Evolutionary conservation across 2,329 filamentous ascomycete species (phyloP).

Genomic region (Xylariaceae sp.): DNA sequence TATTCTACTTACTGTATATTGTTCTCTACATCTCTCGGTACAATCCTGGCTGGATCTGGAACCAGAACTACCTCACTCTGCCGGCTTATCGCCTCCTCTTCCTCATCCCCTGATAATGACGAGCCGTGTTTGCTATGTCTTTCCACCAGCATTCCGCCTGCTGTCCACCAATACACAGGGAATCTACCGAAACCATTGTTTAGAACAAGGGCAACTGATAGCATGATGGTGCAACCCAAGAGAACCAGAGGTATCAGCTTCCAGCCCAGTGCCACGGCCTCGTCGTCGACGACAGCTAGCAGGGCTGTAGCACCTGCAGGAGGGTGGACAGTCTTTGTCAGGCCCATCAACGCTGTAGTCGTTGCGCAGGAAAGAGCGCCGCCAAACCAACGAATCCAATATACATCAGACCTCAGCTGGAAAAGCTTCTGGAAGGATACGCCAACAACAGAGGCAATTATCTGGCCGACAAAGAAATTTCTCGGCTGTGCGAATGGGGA

Average conservation of each 20-base stretch:
- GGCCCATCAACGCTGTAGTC: constrained; percentile 62
- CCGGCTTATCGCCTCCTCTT: too few relatives aligned
- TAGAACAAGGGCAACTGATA: constrained; percentile 59
- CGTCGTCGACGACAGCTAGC: constrained; percentile 60
- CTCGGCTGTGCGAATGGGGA: constrained; percentile 72
- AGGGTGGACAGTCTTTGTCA: constrained; percentile 71
- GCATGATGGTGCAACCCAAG: constrained; percentile 60
- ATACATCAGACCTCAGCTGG: constrained; percentile 43
- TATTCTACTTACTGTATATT: too few relatives aligned
- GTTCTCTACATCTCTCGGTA: too few relatives aligned
- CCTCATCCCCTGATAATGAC: too few relatives aligned
- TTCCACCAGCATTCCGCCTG: constrained; percentile 29
- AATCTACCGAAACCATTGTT: constrained; percentile 69
- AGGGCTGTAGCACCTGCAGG: constrained; percentile 73
- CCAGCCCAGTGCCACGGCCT: constrained; percentile 62
- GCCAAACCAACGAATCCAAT: constrained; percentile 59
- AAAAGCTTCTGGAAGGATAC: constrained; percentile 66
- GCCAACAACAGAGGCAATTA: constrained; percentile 60
- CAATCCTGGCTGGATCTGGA: too few relatives aligned
- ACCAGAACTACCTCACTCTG: too few relatives aligned
- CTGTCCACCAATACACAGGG: constrained; percentile 70
- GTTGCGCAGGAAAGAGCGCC: constrained; percentile 64
- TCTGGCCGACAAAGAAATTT: constrained; percentile 65
- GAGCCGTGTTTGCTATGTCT: background rate
- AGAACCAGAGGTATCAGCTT: constrained; percentile 62